Evolutionary conservation across 2,329 filamentous ascomycete species (phyloP), one percentile per base, ranked within the genome.

Genomic region (Exophiala sideris): DNA sequence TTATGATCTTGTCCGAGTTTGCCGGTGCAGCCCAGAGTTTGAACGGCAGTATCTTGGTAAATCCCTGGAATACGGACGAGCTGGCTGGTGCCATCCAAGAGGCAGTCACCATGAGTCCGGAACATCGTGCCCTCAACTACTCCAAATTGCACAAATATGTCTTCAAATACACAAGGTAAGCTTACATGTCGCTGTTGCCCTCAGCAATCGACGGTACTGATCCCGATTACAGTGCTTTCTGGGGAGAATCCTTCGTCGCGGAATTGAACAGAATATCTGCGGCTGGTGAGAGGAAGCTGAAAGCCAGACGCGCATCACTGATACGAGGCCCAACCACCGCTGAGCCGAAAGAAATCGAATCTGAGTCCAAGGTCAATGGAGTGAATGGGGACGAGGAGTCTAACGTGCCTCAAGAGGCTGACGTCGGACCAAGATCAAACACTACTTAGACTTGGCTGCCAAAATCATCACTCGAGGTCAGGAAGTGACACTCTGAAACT

Each of bases 11-110:
- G 32, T 96, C 91, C 45, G 94, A 99, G 70, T 97, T 99, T 68
- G 91, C 94, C 0, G 94, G 94, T 40, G 94, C 94, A 6, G 92
- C 94, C 0, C 94, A 97, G 73, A 94, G 88, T 59, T 80, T 99
- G 54, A 96, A 95, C 63, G 92, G 92, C 57, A 91, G 89, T 64
- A 79, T 97, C 48, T 91, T 97, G 50, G 89, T 97, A 67, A 99
- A 99, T 72, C 94, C 94, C 1, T 99, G 94, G 94, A 97, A 97
- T 70, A 96, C 91, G 0, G 91, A 96, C 68, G 92, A 97, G 71
- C 78, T 97, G 35, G 91, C 92, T 38, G 89, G 91, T 65, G 89
- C 91, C 5, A 91, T 97, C 63, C 88, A 96, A 71, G 91, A 96
- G 62, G 90, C 92, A n/a, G 91, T 97, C 40, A 96, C 91, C 50